Evolutionary conservation across 352 stramenopile genomes (phyloP), one percentile per base, ranked within the genome.

Genomic region (Pythium scleroteichum): DNA sequence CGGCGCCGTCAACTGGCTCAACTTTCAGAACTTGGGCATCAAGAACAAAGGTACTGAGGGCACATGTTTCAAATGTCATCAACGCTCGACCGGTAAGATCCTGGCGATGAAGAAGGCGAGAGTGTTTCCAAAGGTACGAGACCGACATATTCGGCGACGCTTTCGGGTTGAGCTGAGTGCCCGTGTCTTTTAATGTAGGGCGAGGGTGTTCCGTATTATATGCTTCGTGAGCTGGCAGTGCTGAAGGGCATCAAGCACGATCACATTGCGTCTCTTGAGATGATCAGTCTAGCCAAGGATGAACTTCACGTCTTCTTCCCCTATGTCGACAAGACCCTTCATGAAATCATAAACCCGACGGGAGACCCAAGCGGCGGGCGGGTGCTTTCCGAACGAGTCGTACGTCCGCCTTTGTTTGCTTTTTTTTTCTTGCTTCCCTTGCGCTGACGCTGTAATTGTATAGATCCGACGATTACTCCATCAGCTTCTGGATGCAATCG

Each of bases 131-230:
- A 93, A 90, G 77, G 82, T 92, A 73, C 29, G 61, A n/a, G n/a
- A n/a, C n/a, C n/a, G n/a, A n/a, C n/a, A n/a, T n/a, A n/a, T n/a
- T n/a, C n/a, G n/a, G n/a, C n/a, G n/a, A n/a, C n/a, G n/a, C n/a
- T n/a, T n/a, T n/a, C n/a, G n/a, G n/a, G n/a, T n/a, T n/a, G n/a
- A n/a, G n/a, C n/a, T n/a, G n/a, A n/a, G n/a, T n/a, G n/a, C n/a
- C n/a, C n/a, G n/a, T n/a, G n/a, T n/a, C n/a, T n/a, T n/a, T n/a
- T n/a, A n/a, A n/a, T n/a, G n/a, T 44, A 94, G 75, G 89, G 88
- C 33, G 89, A 97, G 76, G 90, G 89, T 32, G 86, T 97, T 17
- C 90, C 90, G n/a, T 97, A 97, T 56, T 97, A 97, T 62, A 97
- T 96, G 90, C 74, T 97, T 10, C 75, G 90, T 47, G 90, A 97